Percentiles rank a stretch among this genome's conserved stretches.
Conservation (phyloP, 1,284 basidiomycete genomes). For the Tylopilus orsonianus region DNA sequence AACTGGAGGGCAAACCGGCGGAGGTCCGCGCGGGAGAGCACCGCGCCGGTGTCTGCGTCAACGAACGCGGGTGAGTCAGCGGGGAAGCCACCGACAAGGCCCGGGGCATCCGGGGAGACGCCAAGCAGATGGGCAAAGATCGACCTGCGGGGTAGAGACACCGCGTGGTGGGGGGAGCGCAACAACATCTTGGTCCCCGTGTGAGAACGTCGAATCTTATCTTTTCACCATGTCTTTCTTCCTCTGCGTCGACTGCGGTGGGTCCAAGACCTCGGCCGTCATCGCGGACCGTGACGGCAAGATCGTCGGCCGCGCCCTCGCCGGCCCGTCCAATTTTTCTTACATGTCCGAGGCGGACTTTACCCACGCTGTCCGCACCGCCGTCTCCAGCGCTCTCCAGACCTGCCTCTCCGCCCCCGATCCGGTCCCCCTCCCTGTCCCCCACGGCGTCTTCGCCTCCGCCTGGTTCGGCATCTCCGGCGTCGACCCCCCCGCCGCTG, state of each 20-base stretch:
- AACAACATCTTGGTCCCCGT: no score
- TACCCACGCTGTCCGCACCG: constrained; percentile 45
- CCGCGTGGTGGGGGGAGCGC: no score
- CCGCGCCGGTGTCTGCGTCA: constrained; percentile 59
- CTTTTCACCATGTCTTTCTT: constrained; percentile 58
- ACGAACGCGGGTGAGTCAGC: constrained; percentile 56
- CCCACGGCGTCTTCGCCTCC: constrained; percentile 46
- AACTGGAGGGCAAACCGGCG: constrained; percentile 41
- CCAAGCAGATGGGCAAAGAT: constrained; percentile 55
- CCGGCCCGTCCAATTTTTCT: constrained; percentile 70
- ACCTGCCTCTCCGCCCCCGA: constrained; percentile 38
- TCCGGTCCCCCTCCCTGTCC: constrained; percentile 41
- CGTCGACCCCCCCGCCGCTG: constrained; percentile 65
- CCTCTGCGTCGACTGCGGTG: constrained; percentile 80
- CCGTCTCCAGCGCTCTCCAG: constrained; percentile 55
- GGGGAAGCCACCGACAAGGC: constrained; percentile 43
- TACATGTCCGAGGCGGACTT: constrained; percentile 55
- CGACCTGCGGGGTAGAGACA: constrained; percentile 39
- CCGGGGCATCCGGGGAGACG: constrained; percentile 26
- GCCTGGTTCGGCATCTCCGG: constrained; percentile 81
- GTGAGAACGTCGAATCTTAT: no score
- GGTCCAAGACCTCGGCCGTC: constrained; percentile 75
- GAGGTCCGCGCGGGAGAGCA: constrained; percentile 56
- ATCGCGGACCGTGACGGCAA: constrained; percentile 55
- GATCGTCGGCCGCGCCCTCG: constrained; percentile 59